Base-by-base conservation (phyloP, 1,139 yeast species). In the Saccharomycopsis phalli region DNA sequence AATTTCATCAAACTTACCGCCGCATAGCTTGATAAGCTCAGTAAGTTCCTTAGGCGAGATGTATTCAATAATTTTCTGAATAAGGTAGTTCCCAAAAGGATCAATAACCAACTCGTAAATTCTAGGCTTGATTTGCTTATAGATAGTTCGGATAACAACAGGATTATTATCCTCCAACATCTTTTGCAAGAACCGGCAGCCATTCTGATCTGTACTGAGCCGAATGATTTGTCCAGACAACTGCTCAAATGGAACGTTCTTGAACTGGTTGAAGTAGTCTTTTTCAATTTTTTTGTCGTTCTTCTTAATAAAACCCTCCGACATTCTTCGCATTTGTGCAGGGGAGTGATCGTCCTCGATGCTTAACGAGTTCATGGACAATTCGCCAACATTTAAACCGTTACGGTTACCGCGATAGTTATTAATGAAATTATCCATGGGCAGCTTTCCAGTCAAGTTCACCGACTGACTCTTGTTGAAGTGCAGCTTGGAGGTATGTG, bases 71-170 rank as follows among this genome's bases (percentile, higher is more conserved):
- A 91, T 67, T 59, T 88, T 91, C 60, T 91, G 98, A 51, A 94
- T 76, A 54, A 91, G 67, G 55, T 91, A 91, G 58, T 91, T 91
- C 18, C 98, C 98, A 63, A 91, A 91, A 3, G 97, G 96, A 57
- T 91, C 97, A 37, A 83, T 68, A 86, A 91, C 88, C 50, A 91
- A 67, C 55, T 84, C 94, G 38, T 83, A 78, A 44, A 86, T 79
- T 53, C 83, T 82, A 34, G 74, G 66, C 50, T 77, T 74, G 34
- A 87, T 81, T 57, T 91, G 95, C 45, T 76, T 75, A 60, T 86
- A 88, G 31, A 91, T 83, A 56, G 77, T 57, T 21, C 57, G 53
- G 3, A 66, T 68, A 23, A 63, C 75, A 34, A 68, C 58, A 21
- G 62, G 62, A 26, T 66, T 67, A 14, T 51, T 29, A 16, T 38